Base-by-base conservation (phyloP, 2,329 filamentous ascomycete species). In the Phoma herbarum region DNA sequence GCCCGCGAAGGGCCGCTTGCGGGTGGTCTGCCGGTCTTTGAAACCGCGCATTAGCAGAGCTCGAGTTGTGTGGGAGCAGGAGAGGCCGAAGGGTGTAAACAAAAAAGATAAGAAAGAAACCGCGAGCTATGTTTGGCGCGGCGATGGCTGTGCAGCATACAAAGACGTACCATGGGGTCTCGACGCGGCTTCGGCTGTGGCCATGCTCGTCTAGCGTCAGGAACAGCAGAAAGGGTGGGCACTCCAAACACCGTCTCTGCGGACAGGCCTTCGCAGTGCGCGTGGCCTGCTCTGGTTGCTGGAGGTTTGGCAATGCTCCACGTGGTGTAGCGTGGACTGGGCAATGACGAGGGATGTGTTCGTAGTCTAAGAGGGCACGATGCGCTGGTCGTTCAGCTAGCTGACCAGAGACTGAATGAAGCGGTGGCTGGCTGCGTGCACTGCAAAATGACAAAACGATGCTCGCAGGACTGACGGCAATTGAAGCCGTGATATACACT, bases 1-100 rank as follows among this genome's bases (percentile, higher is more conserved):
- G 67, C 89, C 91, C 45, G 93, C 87, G 75, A 98, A 98, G 23
- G 93, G 94, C 64, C 91, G 88, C 69, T 93, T 89, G 65, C 92
- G 90, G 83, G 66, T 88, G 86, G 77, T 93, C 90, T 93, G 78
- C 68, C 62, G 78, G 50, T 59, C 56, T 59, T 41, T 59, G 39
- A 29, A 59, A 16, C 56, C 56, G 52, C 57, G 58, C 55, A 67
- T 74, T 53, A 73, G 72, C 69, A 41, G 31, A 31, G 49, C 25
- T 46, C 45, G 50, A 51, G 52, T 18, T 10, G 55, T 35, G 52
- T 20, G 28, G 8, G 23, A 25, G 41, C 41, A 23, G 26, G 41
- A 26, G 22, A 25, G 26, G 7, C 26, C 29, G 49, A 52, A 42
- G 51, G 39, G 37, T 50, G 23, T 28, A 29, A 39, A 26, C 31